Conservation (phyloP, 495 filamentous ascomycete genomes). For the Penicillium pancosmium region DNA sequence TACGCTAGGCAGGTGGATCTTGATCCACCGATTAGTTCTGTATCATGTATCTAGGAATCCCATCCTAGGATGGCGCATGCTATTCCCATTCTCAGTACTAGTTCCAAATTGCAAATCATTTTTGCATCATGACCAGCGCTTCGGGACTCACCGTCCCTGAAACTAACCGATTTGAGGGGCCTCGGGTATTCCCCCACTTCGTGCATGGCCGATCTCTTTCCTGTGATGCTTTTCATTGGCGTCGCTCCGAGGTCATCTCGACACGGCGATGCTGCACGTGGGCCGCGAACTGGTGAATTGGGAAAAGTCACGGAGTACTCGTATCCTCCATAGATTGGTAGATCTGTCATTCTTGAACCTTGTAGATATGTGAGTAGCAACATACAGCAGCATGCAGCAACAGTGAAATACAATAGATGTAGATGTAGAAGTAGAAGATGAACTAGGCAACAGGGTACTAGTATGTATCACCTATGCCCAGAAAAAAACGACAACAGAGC, state of each 20-base stretch:
- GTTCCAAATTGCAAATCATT: background rate
- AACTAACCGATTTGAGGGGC: constrained; percentile 10
- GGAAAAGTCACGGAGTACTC: background rate
- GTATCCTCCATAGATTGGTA: background rate
- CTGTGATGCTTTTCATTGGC: constrained; percentile 25
- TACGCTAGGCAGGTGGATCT: background rate
- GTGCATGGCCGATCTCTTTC: constrained; percentile 17
- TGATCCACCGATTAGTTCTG: constrained; percentile 11
- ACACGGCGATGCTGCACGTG: constrained; percentile 10
- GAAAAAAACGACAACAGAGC: background rate
- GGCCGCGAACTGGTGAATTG: background rate
- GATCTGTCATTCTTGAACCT: background rate
- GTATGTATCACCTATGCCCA: no score
- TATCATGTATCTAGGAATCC: constrained; percentile 27
- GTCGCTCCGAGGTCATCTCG: constrained; percentile 6
- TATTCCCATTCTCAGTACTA: constrained; percentile 8
- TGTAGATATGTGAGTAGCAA: background rate
- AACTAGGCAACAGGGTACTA: no score
- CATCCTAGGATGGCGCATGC: constrained; percentile 16
- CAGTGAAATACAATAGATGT: no score
- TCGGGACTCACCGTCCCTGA: constrained; percentile 7
- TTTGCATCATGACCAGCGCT: constrained; percentile 1
- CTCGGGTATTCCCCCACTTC: constrained; percentile 28
- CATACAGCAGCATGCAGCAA: no score
- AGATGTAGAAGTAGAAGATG: no score